Percentiles rank a stretch among this genome's conserved stretches.
Evolutionary conservation across 2,329 filamentous ascomycete species (phyloP).

Genomic region (Ophiocordyceps polyrhachis-furcata): DNA sequence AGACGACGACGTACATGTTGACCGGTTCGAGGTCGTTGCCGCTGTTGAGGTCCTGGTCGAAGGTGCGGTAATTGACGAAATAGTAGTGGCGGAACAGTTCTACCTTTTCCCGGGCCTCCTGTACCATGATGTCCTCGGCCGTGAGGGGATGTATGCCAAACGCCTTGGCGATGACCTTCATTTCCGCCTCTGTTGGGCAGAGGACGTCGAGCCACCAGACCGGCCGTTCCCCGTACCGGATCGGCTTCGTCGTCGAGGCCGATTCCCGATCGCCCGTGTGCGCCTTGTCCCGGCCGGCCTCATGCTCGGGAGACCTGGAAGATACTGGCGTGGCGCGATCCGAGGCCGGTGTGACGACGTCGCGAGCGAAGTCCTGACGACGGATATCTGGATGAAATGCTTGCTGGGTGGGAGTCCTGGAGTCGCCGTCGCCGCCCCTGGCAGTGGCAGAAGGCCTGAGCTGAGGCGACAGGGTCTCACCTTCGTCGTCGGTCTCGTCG

Average conservation of each 20-base stretch:
- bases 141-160: slow-evolving; percentile 95
- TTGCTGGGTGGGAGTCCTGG: slow-evolving; percentile 26
- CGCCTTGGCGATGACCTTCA: slow-evolving; percentile 80
- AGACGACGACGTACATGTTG: slow-evolving; percentile 95
- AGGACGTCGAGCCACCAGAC: slow-evolving; percentile 96
- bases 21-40: slow-evolving; percentile 87
- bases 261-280: slow-evolving; percentile 6
- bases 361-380: slow-evolving; percentile 9
- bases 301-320: slow-evolving; percentile 17
- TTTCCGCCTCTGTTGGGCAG: slow-evolving; percentile 79
- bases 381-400: slow-evolving; percentile 20
- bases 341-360: slow-evolving; percentile 14
- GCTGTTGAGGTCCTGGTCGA: slow-evolving; percentile 82
- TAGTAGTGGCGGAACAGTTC: slow-evolving; percentile 97
- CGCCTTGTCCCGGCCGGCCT: not conserved
- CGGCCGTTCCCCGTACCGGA: slow-evolving; percentile 60
- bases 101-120: slow-evolving; percentile 94
- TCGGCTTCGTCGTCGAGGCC: slow-evolving; percentile 19
- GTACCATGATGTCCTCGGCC: slow-evolving; percentile 90
- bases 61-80: slow-evolving; percentile 95
- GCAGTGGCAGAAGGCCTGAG: slow-evolving; percentile 8
- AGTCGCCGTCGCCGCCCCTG: slow-evolving; percentile 17
- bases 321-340: slow-evolving; percentile 28
- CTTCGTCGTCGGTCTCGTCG: slow-evolving; percentile 47
- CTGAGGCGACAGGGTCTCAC: slow-evolving; percentile 13